Evolutionary conservation across 805 yeast genomes (phyloP), one percentile per base, ranked within the genome.

Genomic region (Priceomyces fermenticarens): DNA sequence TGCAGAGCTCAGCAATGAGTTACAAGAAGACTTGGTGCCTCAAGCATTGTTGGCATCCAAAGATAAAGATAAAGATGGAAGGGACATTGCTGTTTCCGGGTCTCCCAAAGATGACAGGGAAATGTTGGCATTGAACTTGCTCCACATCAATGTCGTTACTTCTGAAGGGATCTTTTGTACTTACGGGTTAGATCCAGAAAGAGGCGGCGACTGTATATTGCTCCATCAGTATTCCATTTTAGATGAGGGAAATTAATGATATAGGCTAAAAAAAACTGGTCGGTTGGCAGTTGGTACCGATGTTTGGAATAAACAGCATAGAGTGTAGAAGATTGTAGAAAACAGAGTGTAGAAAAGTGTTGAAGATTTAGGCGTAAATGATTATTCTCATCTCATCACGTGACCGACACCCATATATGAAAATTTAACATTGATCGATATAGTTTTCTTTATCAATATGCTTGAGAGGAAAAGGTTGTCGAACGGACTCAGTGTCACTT

Each of bases 141-240:
- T 51, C 59, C 77, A 76, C 52, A 80, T 80, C 10, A 74, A 80
- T 43, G 91, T 89, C 4, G 87, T 88, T 3, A 87, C 96, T 0
- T 75, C 84, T 0, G 86, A 81, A 42, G 98, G 98, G 0, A 78
- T 76, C 49, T 84, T 86, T 49, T 85, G 83, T 53, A 86, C 85
- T 38, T 91, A 88, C 60, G 83, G 83, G 2, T 65, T 91, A 35
- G 93, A 88, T 46, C 83, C 93, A 0, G 95, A 83, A 45, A 65
- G 90, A 40, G 98, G 98, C 1, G 99, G 99, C 2, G 97, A 90
- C 56, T 91, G 98, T 63, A 78, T 84, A 30, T 66, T 88, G 45
- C 66, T 86, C 41, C 79, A 82, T 45, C 96, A 88, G 54, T 83
- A 81, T 54, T 74, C 83, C 4, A 65, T 85, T 32, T 54, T 67